A percentile compares a stretch with the other conserved stretches of the same genome.
Conservation (phyloP, 768 basidiomycete genomes). For the Pleurotus pulmonarius region DNA sequence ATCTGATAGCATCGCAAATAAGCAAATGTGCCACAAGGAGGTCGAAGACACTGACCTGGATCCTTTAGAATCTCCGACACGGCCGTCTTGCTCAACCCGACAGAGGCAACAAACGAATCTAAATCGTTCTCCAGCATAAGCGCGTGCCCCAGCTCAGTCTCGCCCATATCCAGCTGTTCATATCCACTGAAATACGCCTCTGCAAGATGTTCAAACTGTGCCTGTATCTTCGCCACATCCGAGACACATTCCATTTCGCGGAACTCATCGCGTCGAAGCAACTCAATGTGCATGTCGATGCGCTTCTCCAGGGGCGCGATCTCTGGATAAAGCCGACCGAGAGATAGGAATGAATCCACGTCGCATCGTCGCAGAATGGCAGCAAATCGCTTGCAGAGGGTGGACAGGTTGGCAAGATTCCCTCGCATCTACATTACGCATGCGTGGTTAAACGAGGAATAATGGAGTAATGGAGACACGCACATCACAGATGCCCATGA, state of each 20-base stretch:
- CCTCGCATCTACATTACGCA: constrained; percentile 64
- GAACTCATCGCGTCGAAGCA: constrained; percentile 85
- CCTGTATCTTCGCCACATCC: constrained; percentile 85
- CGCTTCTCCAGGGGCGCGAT: constrained; percentile 86
- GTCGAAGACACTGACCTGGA: constrained; percentile 47
- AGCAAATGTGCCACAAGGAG: not conserved
- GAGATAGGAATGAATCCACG: constrained; percentile 80
- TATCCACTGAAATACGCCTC: constrained; percentile 82
- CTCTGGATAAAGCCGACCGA: constrained; percentile 81
- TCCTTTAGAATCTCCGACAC: constrained; percentile 72
- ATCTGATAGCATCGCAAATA: constrained; percentile 41
- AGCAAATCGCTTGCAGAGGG: constrained; percentile 86
- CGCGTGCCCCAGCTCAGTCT: constrained; percentile 83
- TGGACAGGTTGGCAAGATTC: constrained; percentile 74
- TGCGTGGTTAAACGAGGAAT: constrained; percentile 1
- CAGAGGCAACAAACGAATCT: constrained; percentile 89
- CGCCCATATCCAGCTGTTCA: constrained; percentile 78
- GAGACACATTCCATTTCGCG: constrained; percentile 90
- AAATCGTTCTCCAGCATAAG: constrained; percentile 85
- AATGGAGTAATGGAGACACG: constrained; percentile 12
- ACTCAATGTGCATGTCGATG: constrained; percentile 87
- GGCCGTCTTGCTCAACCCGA: constrained; percentile 86
- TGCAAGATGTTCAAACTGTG: constrained; percentile 89
- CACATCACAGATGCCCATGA: constrained; percentile 96
- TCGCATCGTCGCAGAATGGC: constrained; percentile 79